Evolutionary conservation across 306 rosid species (phyloP), one percentile per base, ranked within the genome.

Genomic region (Hylodesmum podocarpum): DNA sequence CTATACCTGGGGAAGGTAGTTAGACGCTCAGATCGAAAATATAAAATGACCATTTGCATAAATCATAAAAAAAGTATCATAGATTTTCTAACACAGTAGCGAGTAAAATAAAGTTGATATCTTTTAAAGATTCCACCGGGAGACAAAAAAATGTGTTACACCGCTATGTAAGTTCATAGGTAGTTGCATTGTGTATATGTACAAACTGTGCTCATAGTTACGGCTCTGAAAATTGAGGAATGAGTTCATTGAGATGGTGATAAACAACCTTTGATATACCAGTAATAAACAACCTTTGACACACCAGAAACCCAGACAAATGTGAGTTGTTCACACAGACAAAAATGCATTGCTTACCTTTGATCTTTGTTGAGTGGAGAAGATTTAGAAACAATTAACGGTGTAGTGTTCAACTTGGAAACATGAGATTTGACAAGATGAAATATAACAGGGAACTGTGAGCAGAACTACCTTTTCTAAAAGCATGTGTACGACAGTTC

Each of bases 1-100:
- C 24, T 24, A 33, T 61, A 44, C 55, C 86, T 87, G 27, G 37
- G 54, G 76, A 63, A 59, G 44, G 36, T 39, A 71, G 58, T 31
- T 4, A 69, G 1, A 44, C n/a, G 33, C 57, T 22, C 37, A 31
- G 66, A 58, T 6, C 12, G 7, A 43, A 75, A 24, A 33, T 3
- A n/a, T 9, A 61, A 7, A 58, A 39, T 27, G 46, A 51, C 29
- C 25, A 49, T n/a, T 27, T 18, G 25, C 66, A 70, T 46, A 14
- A 55, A 5, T 31, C 18, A 16, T 21, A 5, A 14, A 3, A 25
- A 0, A 25, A 55, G 1, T 25, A 55, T 25, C 36, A 6, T 5
- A 33, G 14, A 47, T 55, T 12, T 37, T 4, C 19, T 12, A 11
- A 31, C 3, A 49, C 58, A 21, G 4, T 8, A 12, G 36, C 4